phyloP scores from a whole-genome alignment of 768 basidiomycete genomes.

The Lactifluus subvellereus region DNA sequence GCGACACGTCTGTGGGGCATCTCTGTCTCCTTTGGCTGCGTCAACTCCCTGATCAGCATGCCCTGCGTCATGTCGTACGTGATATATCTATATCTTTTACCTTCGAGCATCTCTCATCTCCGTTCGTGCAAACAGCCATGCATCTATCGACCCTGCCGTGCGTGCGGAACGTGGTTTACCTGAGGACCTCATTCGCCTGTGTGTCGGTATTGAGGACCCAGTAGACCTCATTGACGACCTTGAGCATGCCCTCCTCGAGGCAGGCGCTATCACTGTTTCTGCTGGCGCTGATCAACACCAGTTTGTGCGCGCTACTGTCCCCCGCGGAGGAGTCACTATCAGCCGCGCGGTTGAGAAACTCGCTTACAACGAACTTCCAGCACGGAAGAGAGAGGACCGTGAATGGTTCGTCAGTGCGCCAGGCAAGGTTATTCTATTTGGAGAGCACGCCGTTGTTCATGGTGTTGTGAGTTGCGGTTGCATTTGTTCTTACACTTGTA shows the following conservation, averaged over 20 bases:
- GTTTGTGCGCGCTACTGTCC: constrained; percentile 40
- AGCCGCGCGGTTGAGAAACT: constrained; percentile 67
- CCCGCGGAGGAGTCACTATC: constrained; percentile 34
- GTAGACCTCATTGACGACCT: constrained; percentile 92
- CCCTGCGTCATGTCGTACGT: constrained; percentile 99
- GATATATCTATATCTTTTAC: not conserved
- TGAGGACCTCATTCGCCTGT: constrained; percentile 97
- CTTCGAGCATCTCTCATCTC: constrained; percentile 10
- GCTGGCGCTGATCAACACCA: constrained; percentile 44
- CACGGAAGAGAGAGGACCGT: constrained; percentile 31
- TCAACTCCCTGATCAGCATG: constrained; percentile 98
- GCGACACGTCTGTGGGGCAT: constrained; percentile 95
- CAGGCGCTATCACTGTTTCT: constrained; percentile 74
- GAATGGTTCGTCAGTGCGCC: constrained; percentile 93
- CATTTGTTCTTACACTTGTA: constrained; percentile 2
- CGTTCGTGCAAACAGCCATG: constrained; percentile 54
- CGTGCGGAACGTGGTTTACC: constrained; percentile 95
- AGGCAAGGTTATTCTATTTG: constrained; percentile 96
- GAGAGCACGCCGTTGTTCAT: constrained; percentile 98
- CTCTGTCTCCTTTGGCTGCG: constrained; percentile 95
- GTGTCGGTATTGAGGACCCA: constrained; percentile 96
- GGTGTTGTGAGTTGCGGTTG: constrained; percentile 67
- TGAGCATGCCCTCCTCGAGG: constrained; percentile 84
- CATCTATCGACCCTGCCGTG: constrained; percentile 93
- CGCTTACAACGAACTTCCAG: constrained; percentile 36